Conservation (phyloP, 305 asterid species). For the Caryopteris hybrid region DNA sequence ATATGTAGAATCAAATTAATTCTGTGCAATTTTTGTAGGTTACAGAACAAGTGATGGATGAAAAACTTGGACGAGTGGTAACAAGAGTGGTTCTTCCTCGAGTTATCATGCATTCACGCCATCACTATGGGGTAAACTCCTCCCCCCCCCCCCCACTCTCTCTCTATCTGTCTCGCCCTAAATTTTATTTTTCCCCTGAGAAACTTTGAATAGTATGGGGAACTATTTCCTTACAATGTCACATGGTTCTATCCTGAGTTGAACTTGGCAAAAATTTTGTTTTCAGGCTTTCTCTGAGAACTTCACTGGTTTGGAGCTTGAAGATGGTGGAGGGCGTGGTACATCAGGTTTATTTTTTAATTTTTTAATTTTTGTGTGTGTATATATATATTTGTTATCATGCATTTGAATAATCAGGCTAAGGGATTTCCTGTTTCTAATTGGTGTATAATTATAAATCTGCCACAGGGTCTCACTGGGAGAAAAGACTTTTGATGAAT, state of each 20-base stretch:
- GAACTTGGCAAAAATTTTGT: conserved; percentile 6
- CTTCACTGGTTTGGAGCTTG: conserved; percentile 97
- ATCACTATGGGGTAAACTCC: conserved; percentile 80
- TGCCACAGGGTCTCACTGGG: conserved; percentile 96
- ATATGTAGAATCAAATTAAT: background rate
- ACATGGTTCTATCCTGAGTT: background rate
- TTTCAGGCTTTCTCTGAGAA: conserved; percentile 90
- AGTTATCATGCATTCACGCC: conserved; percentile 90
- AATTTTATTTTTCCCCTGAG: background rate
- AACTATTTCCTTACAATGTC: background rate
- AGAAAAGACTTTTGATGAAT: conserved; percentile 95
- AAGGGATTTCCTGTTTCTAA: background rate
- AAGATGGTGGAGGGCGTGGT: conserved; percentile 99
- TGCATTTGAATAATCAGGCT: conserved; percentile 5
- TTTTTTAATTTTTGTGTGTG: too few species aligned
- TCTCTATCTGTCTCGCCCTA: background rate
- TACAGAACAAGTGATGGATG: conserved; percentile 79
- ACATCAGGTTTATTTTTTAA: conserved; percentile 65
- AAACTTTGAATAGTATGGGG: background rate
- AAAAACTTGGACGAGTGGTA: conserved; percentile 82
- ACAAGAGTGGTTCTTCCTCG: conserved; percentile 97
- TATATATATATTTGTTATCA: too few species aligned
- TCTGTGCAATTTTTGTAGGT: conserved; percentile 44
- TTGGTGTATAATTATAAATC: conserved; percentile 9
- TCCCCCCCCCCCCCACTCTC: background rate